Evolutionary conservation across 495 filamentous ascomycete genomes (phyloP).

Genomic region (Acidomyces sp.): DNA sequence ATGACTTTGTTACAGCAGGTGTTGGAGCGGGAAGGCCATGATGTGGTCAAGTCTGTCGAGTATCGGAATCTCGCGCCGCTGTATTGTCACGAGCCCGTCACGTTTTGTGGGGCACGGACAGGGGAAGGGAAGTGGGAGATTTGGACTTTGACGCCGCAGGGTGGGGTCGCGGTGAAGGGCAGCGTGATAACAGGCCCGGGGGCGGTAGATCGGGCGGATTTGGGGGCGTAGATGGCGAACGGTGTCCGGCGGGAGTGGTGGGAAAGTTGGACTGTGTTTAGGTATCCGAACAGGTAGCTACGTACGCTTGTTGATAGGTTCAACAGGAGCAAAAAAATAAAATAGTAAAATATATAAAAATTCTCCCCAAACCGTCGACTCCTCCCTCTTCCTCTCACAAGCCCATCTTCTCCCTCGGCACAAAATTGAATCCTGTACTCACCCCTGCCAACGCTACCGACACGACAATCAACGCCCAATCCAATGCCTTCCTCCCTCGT

Average conservation of each 20-base stretch:
- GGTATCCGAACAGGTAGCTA: too few relatives aligned
- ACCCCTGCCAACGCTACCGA: conserved; percentile 56
- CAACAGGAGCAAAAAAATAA: too few relatives aligned
- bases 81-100: conserved; percentile 48
- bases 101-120: conserved; percentile 25
- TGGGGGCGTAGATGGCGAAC: too few relatives aligned
- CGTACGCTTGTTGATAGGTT: too few relatives aligned
- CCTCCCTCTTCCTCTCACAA: too few relatives aligned
- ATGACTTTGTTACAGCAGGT: conserved; percentile 46
- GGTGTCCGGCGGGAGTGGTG: too few relatives aligned
- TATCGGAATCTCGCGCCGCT: conserved; percentile 78
- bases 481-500: conserved; percentile 47
- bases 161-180: conserved; percentile 28
- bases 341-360: too few relatives aligned
- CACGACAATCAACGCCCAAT: conserved; percentile 56
- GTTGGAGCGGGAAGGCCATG: conserved; percentile 26
- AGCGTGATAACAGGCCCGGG: conserved; percentile 18
- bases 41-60: conserved; percentile 41
- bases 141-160: conserved; percentile 18
- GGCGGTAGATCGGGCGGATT: too few relatives aligned
- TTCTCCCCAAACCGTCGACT: too few relatives aligned
- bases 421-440: conserved; percentile 76
- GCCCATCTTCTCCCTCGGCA: conserved; percentile 48
- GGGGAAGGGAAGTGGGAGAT: conserved; percentile 17
- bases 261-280: too few relatives aligned